phyloP scores from a whole-genome alignment of 1,284 basidiomycete species.

The Puccinia horiana region DNA sequence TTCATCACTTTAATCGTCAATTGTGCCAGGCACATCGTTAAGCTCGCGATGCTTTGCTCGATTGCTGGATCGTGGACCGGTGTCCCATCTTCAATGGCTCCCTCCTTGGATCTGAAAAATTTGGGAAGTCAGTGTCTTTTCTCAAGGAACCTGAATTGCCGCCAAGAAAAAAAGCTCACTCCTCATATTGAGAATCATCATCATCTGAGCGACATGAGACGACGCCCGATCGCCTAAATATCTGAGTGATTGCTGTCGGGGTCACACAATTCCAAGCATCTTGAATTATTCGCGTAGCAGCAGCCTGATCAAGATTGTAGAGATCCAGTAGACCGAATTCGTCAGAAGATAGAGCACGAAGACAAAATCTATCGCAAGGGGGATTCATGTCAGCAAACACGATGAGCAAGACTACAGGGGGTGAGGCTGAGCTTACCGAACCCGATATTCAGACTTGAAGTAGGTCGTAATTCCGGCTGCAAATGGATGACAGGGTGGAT shows the following conservation, averaged over 20 bases:
- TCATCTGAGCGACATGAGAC: conserved; percentile 23
- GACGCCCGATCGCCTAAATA: conserved; percentile 32
- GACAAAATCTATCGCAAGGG: conserved; percentile 18
- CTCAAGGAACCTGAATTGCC: background rate
- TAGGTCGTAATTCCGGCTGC: conserved; percentile 36
- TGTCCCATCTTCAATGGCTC: background rate
- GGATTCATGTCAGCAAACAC: background rate
- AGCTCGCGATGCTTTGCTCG: conserved; percentile 27
- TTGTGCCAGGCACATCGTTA: conserved; percentile 43
- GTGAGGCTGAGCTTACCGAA: conserved; percentile 20
- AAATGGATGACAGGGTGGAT: conserved; percentile 38
- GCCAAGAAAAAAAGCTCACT: background rate
- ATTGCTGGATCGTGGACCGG: conserved; percentile 13
- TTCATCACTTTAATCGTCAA: conserved; percentile 45
- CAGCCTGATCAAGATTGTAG: conserved; percentile 41
- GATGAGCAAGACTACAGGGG: background rate
- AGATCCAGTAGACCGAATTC: conserved; percentile 39
- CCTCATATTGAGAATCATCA: conserved; percentile 19
- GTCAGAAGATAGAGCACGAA: conserved; percentile 42
- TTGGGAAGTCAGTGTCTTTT: background rate
- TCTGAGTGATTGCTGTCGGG: conserved; percentile 2
- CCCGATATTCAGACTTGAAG: conserved; percentile 47
- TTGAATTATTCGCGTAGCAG: conserved; percentile 42
- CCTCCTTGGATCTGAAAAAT: conserved; percentile 6
- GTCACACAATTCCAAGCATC: conserved; percentile 42